Conservation (phyloP, 2,329 filamentous ascomycete species). For the Aspergillus sojae region DNA sequence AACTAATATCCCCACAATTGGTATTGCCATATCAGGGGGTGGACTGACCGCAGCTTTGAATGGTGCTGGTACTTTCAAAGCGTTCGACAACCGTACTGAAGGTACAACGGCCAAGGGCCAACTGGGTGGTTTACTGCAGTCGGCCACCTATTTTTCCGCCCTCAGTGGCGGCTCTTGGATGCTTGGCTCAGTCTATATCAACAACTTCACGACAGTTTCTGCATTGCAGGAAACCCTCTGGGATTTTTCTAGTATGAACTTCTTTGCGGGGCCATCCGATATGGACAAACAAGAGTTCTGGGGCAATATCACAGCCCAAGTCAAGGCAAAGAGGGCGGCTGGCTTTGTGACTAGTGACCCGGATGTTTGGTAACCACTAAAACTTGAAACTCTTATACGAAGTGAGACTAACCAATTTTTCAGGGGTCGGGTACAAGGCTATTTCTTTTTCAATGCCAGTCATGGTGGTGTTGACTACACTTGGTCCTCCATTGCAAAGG, state of each 20-base stretch:
- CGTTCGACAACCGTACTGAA: slow-evolving; percentile 73
- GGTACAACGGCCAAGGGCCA: slow-evolving; percentile 66
- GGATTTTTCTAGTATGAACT: slow-evolving; percentile 18
- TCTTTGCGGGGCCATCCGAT: too few relatives aligned
- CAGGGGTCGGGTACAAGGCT: slow-evolving; percentile 46
- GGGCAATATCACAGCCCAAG: slow-evolving; percentile 27
- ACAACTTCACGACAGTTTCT: slow-evolving; percentile 75
- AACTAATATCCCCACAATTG: slow-evolving; percentile 68
- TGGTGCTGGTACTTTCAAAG: slow-evolving; percentile 78
- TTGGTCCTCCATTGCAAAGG: slow-evolving; percentile 72
- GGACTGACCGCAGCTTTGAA: slow-evolving; percentile 84
- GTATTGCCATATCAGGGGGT: slow-evolving; percentile 79
- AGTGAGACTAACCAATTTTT: too few relatives aligned
- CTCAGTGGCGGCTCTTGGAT: slow-evolving; percentile 85
- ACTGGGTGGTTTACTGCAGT: slow-evolving; percentile 78
- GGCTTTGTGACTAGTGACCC: slow-evolving; percentile 46
- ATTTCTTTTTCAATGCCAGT: too few relatives aligned
- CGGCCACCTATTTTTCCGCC: slow-evolving; percentile 78
- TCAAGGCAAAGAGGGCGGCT: slow-evolving; percentile 64
- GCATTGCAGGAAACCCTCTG: slow-evolving; percentile 30
- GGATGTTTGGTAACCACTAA: too few relatives aligned
- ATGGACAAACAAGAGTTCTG: slow-evolving; percentile 31
- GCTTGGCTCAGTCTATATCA: slow-evolving; percentile 73
- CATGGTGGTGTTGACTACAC: slow-evolving; percentile 75
- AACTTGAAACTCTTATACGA: too few relatives aligned